Evolutionary conservation across 768 basidiomycete genomes (phyloP).

Genomic region (Xerocomellus amylosporus): DNA sequence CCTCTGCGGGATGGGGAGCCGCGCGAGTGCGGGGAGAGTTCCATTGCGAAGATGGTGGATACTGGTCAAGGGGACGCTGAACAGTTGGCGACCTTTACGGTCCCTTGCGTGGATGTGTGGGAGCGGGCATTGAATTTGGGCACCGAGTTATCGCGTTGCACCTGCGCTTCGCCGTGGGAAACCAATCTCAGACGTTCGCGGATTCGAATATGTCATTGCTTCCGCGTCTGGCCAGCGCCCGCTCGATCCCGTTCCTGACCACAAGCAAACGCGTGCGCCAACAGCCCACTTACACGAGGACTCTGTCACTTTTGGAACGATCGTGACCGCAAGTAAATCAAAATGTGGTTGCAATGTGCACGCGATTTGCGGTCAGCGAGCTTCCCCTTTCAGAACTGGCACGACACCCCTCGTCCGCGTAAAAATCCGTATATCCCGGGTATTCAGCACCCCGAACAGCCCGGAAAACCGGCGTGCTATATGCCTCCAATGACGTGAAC

Average conservation of each 20-base stretch:
- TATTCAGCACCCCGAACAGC: not conserved
- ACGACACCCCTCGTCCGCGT: not conserved
- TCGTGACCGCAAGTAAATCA: not conserved
- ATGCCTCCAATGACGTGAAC: not conserved
- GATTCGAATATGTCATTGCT: constrained; percentile 32
- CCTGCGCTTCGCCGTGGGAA: constrained; percentile 35
- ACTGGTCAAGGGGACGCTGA: constrained; percentile 8
- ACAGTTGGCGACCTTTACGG: constrained; percentile 4
- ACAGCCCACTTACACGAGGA: constrained; percentile 19
- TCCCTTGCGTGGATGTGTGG: constrained; percentile 37
- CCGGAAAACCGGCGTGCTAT: not conserved
- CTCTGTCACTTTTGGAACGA: not conserved
- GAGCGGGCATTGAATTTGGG: constrained; percentile 40
- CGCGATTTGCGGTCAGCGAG: not conserved
- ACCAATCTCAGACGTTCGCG: constrained; percentile 30
- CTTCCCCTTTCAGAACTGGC: not conserved
- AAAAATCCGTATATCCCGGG: not conserved
- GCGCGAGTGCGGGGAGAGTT: constrained; percentile 48
- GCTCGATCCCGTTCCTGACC: constrained; percentile 18
- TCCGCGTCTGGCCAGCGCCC: constrained; percentile 35
- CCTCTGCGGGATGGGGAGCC: constrained; percentile 62
- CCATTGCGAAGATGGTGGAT: constrained; percentile 40
- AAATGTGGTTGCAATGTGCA: constrained; percentile 3
- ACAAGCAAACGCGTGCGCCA: not conserved
- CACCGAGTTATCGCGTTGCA: constrained; percentile 40